Evolutionary conservation across 2,329 filamentous ascomycete species (phyloP).

Genomic region (Xylariaceae sp.): DNA sequence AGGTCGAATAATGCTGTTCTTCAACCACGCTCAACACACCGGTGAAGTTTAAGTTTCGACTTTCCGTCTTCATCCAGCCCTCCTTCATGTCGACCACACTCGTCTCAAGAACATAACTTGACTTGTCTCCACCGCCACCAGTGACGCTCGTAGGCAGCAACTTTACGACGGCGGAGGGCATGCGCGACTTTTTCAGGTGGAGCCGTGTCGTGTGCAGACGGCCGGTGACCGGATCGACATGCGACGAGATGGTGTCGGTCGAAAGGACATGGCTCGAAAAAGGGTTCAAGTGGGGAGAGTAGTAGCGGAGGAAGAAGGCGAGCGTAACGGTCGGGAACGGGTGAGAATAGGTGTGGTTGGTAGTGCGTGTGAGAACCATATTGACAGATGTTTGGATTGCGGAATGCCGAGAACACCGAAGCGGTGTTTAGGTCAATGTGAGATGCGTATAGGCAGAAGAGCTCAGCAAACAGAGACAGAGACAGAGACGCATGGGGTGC

Average conservation of each 20-base stretch:
- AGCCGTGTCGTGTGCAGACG: constrained; percentile 74
- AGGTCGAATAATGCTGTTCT: constrained; percentile 60
- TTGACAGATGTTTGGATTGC: constrained; percentile 24
- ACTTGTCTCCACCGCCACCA: constrained; percentile 64
- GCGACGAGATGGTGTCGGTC: constrained; percentile 74
- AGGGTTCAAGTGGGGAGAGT: constrained; percentile 65
- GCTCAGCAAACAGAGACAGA: not conserved
- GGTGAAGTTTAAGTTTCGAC: constrained; percentile 76
- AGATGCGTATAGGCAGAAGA: not conserved
- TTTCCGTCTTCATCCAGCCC: constrained; percentile 80
- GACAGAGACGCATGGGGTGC: not conserved
- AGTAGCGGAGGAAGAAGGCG: constrained; percentile 86
- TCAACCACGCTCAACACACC: constrained; percentile 76
- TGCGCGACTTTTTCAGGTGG: constrained; percentile 75
- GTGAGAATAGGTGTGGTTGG: constrained; percentile 71
- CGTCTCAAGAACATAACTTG: constrained; percentile 75
- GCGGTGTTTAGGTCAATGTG: not conserved
- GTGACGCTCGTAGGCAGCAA: constrained; percentile 67
- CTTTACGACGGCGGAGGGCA: constrained; percentile 71
- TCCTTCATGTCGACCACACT: constrained; percentile 74
- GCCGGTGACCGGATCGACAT: constrained; percentile 68
- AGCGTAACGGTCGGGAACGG: constrained; percentile 81
- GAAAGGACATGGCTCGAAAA: constrained; percentile 78
- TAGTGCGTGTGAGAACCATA: constrained; percentile 62
- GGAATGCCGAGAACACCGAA: not conserved